Evolutionary conservation across 1,139 yeast species (phyloP).

Genomic region (Taphrina pruni): DNA sequence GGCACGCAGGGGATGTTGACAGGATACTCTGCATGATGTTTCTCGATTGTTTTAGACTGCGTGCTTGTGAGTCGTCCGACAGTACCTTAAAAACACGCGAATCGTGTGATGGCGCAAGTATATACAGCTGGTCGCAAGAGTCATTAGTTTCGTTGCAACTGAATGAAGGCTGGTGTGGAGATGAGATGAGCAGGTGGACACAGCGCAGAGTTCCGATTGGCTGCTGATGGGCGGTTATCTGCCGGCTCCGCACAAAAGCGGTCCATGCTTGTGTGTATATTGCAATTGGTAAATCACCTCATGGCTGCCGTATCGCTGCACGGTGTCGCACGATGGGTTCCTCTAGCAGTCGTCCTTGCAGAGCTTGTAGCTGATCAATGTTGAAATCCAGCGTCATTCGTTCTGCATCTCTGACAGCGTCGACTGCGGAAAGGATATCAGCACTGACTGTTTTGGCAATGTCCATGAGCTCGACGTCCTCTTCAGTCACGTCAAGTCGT

Average conservation of each 20-base stretch:
- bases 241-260: too few species aligned
- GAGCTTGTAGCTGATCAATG: background rate
- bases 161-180: background rate
- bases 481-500: conserved; percentile 11
- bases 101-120: too few species aligned
- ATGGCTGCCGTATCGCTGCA: background rate
- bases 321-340: conserved; percentile 3
- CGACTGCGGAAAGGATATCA: background rate
- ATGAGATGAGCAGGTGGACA: conserved; percentile 6
- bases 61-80: too few species aligned
- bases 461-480: background rate
- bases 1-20: background rate
- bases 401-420: conserved; percentile 27
- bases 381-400: conserved; percentile 8
- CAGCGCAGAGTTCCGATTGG: background rate
- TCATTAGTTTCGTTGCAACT: too few species aligned
- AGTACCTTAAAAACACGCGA: too few species aligned
- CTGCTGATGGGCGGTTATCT: background rate
- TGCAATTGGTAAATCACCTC: background rate
- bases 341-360: conserved; percentile 1
- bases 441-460: conserved; percentile 3
- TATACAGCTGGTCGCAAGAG: too few species aligned
- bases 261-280: too few species aligned
- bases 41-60: too few species aligned
- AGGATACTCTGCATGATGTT: conserved; percentile 7